Evolutionary conservation across 1,139 yeast genomes (phyloP), one percentile per base, ranked within the genome.

Genomic region (Saccharomyces pastorianus): DNA sequence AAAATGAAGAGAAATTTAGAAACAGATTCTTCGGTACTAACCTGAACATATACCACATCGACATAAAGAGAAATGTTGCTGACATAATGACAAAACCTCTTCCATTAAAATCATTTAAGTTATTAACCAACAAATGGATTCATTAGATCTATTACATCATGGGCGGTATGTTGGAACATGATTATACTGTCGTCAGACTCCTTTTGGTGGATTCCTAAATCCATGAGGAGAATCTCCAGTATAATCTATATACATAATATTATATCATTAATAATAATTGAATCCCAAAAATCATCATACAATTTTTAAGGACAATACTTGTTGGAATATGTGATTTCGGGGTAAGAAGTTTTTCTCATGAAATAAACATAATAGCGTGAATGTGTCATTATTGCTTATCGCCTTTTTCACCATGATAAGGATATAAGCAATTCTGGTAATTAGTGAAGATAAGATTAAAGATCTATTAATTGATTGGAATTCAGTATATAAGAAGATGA

Each of bases 21-120:
- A 17, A 17, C 20, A 17, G 20, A 17, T 17, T 17, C 20, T 17
- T 17, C 2, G 20, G 20, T 17, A 17, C 20, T 17, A 17, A 17
- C 20, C 20, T 17, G 20, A 17, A 17, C 20, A 17, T 17, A 17
- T 17, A 17, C 20, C 20, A 4, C 47, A 47, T 53, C 28, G 44
- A 29, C 9, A 46, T 50, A 5, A 31, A 46, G 23, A 50, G 47
- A n/a, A 53, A 50, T 31, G 38, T 29, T 20, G 55, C 53, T 13
- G 53, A 50, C 28, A 32, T 53, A 14, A 28, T 50, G 32, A 53
- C 55, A 34, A 50, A 53, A 46, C 55, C 50, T 27, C 26, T 53
- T 20, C 17, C 48, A n/a, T 14, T 51, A 32, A 48, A 51, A 29
- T 14, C 32, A 27, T 49, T 51, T 42, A 49, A 51, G 20, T 28